Conservation (phyloP, 768 basidiomycete genomes). For the Crassisporium funariophilum region DNA sequence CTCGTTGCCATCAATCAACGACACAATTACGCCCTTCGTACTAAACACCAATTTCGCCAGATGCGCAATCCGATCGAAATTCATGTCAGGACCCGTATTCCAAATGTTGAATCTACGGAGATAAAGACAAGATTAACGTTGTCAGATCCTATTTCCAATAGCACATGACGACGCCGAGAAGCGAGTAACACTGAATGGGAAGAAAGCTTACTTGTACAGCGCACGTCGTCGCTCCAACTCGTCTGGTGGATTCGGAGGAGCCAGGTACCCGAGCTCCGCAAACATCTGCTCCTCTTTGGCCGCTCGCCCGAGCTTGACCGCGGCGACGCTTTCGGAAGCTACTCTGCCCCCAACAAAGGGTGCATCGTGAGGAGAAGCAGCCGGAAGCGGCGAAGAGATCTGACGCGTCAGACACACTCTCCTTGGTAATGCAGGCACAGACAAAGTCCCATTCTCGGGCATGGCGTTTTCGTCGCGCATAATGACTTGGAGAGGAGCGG, state of each 20-base stretch:
- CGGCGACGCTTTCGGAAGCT: slow-evolving; percentile 28
- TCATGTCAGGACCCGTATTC: slow-evolving; percentile 82
- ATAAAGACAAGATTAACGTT: background rate
- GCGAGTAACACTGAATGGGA: background rate
- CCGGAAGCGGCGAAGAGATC: slow-evolving; percentile 64
- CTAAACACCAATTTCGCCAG: slow-evolving; percentile 92
- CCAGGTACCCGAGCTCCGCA: slow-evolving; percentile 64
- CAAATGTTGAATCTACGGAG: slow-evolving; percentile 91
- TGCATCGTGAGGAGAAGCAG: slow-evolving; percentile 34
- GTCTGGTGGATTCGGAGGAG: slow-evolving; percentile 82
- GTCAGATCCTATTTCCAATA: background rate
- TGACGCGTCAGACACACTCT: slow-evolving; percentile 61
- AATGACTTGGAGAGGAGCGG: slow-evolving; percentile 8
- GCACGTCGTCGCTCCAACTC: slow-evolving; percentile 83
- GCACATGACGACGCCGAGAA: slow-evolving; percentile 2
- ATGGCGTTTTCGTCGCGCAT: slow-evolving; percentile 11
- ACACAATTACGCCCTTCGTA: slow-evolving; percentile 82
- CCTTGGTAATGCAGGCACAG: slow-evolving; percentile 51
- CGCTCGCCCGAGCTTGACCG: slow-evolving; percentile 45
- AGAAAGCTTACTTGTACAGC: slow-evolving; percentile 68
- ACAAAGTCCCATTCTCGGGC: slow-evolving; percentile 24
- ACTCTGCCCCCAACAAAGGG: slow-evolving; percentile 34
- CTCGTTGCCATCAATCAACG: slow-evolving; percentile 80
- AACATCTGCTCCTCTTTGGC: slow-evolving; percentile 73
- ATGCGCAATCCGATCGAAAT: slow-evolving; percentile 94